Evolutionary conservation across 2,329 filamentous ascomycete genomes (phyloP).

Genomic region (Penicillium janthinellum): DNA sequence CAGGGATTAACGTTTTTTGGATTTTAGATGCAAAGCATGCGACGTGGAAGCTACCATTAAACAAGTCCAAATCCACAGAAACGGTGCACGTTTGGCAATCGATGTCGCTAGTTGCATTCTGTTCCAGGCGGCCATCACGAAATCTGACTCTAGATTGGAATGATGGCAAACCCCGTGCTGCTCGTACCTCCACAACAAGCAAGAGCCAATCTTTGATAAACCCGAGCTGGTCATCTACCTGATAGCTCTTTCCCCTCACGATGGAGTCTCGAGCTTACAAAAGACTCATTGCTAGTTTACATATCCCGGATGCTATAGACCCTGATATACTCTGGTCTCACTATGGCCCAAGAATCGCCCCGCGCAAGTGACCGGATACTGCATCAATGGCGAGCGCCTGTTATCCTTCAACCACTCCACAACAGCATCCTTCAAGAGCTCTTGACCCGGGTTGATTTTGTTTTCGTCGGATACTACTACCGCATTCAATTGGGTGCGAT

Average conservation of each 20-base stretch:
- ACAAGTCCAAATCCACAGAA: no score
- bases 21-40: no score
- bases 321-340: background rate
- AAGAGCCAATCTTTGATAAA: background rate
- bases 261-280: background rate
- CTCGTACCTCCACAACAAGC: background rate
- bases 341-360: slow-evolving; percentile 13
- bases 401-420: slow-evolving; percentile 39
- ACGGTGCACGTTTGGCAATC: no score
- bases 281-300: background rate
- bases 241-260: background rate
- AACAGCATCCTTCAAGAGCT: slow-evolving; percentile 46
- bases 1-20: no score
- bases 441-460: slow-evolving; percentile 42
- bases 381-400: slow-evolving; percentile 28
- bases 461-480: slow-evolving; percentile 47
- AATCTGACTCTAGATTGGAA: background rate
- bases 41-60: no score
- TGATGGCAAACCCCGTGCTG: background rate
- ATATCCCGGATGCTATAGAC: background rate
- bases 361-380: slow-evolving; percentile 24
- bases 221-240: background rate
- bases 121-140: no score
- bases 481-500: slow-evolving; percentile 43
- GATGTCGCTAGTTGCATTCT: no score